Evolutionary conservation across 202 grass and related monocot genomes (phyloP).

Genomic region (Digitaria exilis): DNA sequence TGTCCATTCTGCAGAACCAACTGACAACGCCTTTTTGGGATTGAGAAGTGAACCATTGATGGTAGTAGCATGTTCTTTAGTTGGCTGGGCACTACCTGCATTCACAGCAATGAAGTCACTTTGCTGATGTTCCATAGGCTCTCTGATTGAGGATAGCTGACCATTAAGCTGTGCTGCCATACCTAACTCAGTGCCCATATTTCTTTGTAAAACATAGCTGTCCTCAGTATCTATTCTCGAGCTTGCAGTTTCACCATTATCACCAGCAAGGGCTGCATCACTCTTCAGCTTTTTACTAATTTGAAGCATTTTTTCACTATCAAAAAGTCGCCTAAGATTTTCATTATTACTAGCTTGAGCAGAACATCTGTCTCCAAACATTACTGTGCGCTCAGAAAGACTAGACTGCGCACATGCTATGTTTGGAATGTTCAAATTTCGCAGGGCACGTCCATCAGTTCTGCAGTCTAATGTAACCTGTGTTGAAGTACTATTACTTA

Average conservation of each 20-base stretch:
- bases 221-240: not conserved
- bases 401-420: constrained; percentile 11
- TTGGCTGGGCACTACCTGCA: not conserved
- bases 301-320: not conserved
- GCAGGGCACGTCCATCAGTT: not conserved
- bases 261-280: not conserved
- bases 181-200: constrained; percentile 11
- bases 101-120: not conserved
- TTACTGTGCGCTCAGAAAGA: constrained; percentile 23
- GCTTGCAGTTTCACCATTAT: constrained; percentile 7
- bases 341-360: not conserved
- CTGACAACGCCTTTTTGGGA: constrained; percentile 15
- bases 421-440: constrained; percentile 8
- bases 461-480: not conserved
- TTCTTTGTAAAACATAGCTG: not conserved
- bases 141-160: not conserved
- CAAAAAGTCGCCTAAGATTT: not conserved
- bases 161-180: not conserved
- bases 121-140: constrained; percentile 2
- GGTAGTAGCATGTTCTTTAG: constrained; percentile 15
- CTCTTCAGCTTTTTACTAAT: constrained; percentile 29
- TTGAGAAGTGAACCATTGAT: not conserved
- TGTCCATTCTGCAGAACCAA: constrained; percentile 53
- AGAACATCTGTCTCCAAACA: not conserved
- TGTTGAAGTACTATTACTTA: constrained; percentile 2